Conservation (phyloP, 129 eudicot genomes). For the Chrysanthemum makinoi region DNA sequence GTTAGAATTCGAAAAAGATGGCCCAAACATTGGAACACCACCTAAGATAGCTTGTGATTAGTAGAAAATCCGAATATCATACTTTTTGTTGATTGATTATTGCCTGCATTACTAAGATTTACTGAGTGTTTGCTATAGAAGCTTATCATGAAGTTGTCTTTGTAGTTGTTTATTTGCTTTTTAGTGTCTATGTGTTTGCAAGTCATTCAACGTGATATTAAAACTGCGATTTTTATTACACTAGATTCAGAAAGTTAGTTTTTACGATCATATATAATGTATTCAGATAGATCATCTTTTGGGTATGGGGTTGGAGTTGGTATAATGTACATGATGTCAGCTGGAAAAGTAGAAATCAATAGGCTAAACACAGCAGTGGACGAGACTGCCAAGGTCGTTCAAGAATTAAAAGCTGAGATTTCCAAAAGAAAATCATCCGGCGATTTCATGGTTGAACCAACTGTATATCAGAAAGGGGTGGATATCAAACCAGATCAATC, state of each 20-base stretch:
- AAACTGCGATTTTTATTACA: too few relatives aligned
- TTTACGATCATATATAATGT: background rate
- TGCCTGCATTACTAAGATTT: too few relatives aligned
- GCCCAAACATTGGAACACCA: too few relatives aligned
- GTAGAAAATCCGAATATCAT: too few relatives aligned
- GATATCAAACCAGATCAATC: constrained; percentile 18
- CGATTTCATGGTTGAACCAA: constrained; percentile 16
- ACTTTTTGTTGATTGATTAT: too few relatives aligned
- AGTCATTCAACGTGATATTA: background rate
- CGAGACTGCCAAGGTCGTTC: constrained; percentile 68
- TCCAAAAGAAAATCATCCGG: constrained; percentile 42
- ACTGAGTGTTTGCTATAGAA: background rate
- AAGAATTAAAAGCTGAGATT: constrained; percentile 63
- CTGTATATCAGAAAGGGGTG: constrained; percentile 6
- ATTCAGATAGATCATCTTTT: constrained; percentile 56
- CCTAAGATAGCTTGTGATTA: too few relatives aligned
- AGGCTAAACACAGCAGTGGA: constrained; percentile 59
- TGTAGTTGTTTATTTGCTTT: background rate
- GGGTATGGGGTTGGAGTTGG: constrained; percentile 84
- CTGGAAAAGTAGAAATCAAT: constrained; percentile 66
- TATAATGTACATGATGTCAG: constrained; percentile 82
- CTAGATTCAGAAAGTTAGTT: too few relatives aligned
- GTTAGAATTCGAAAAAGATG: too few relatives aligned
- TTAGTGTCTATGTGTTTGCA: background rate
- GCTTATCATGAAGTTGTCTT: background rate